Evolutionary conservation across 305 asterid genomes (phyloP).

Genomic region (Ilex paraguariensis): DNA sequence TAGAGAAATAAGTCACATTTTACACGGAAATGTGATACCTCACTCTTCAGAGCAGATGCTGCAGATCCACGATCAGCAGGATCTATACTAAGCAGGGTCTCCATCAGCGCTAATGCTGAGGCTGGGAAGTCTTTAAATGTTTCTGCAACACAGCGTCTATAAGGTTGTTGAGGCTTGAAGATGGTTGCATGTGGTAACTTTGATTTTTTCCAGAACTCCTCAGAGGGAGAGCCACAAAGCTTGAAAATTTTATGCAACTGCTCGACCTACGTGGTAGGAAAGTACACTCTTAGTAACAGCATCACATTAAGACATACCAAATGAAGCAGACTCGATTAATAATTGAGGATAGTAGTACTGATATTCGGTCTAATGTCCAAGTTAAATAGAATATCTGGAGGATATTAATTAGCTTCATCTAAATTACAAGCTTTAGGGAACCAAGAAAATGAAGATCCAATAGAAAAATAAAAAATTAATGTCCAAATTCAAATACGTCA

Average conservation of each 20-base stretch:
- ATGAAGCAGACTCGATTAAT: too few species aligned
- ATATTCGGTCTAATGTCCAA: too few species aligned
- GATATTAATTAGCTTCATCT: too few species aligned
- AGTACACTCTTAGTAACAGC: not conserved
- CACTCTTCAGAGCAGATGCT: slow-evolving; percentile 69
- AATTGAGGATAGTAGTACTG: too few species aligned
- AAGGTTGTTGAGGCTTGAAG: slow-evolving; percentile 92
- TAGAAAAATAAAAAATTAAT: too few species aligned
- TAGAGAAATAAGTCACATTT: too few species aligned
- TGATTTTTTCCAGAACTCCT: slow-evolving; percentile 88
- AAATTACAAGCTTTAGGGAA: too few species aligned
- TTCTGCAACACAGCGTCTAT: slow-evolving; percentile 74
- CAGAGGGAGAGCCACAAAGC: slow-evolving; percentile 93
- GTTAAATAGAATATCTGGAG: too few species aligned
- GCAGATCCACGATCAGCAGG: slow-evolving; percentile 84
- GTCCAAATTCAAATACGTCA: too few species aligned
- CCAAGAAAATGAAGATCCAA: too few species aligned
- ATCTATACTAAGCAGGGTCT: slow-evolving; percentile 69
- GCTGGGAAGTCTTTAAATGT: slow-evolving; percentile 80
- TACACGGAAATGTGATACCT: slow-evolving; percentile 37
- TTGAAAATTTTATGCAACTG: slow-evolving; percentile 89
- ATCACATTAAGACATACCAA: too few species aligned
- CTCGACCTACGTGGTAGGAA: slow-evolving; percentile 55
- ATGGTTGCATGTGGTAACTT: slow-evolving; percentile 82
- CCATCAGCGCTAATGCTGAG: slow-evolving; percentile 68